Evolutionary conservation across 106 monocot species (phyloP), one percentile per base, ranked within the genome.

Genomic region (Apostasia ramifera): DNA sequence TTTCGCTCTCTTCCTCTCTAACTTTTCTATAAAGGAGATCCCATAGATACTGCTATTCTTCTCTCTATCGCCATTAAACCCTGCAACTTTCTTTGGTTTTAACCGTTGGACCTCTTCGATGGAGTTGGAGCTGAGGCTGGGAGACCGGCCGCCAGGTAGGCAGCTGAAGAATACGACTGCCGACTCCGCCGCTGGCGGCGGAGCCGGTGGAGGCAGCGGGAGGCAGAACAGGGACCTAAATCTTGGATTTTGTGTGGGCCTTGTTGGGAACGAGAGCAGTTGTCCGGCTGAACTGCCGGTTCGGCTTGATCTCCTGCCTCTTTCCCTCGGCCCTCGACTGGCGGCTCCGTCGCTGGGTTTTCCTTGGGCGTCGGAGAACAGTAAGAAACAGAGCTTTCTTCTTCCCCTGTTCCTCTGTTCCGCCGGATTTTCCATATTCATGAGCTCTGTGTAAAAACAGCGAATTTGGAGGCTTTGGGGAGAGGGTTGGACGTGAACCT

Each of bases 281-380:
- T 2, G 59, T 13, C 55, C 75, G 13, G 71, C 48, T 57, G 69
- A 58, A n/a, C 66, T 65, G 6, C 75, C 80, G 48, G 66, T 74
- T 44, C 80, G 71, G 50, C 75, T 80, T 38, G 49, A 66, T 2
- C 75, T 80, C 44, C 70, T 75, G 8, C 80, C 74, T 37, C 55
- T 52, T 4, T 41, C 4, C 15, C 55, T 26, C 26, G 43, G 13
- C 46, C 72, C 44, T 59, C 52, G 63, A 54, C 10, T 52, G 4
- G 3, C 61, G 4, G n/a, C 63, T 3, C 46, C 13, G 26, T 26
- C 40, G 39, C 55, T 26, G 1, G 77, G 46, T 1, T 73, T 64
- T 44, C 69, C 48, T 4, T 74, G 69, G 70, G 41, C 50, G 62
- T 13, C 53, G 2, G 41, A 69, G 1, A 63, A 74, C 70, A 65